These are phyloP conservation scores for Plasmodium adleri DNA, from an alignment of 169 alveolate genomes.

Conservation along the genomic window DNA sequence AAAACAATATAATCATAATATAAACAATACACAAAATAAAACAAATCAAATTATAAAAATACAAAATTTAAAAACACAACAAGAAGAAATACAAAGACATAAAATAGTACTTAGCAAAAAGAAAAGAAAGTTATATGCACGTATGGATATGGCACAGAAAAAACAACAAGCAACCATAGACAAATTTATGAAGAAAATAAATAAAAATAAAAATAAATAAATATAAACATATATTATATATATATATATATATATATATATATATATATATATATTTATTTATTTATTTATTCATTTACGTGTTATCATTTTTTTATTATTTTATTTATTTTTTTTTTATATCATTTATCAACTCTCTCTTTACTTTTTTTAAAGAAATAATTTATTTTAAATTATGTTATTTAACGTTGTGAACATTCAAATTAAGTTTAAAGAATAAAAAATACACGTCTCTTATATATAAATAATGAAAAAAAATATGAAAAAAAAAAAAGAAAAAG, in stretches of 20 bases:
- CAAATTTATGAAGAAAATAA: slow-evolving; percentile 34
- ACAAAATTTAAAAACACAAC: not conserved
- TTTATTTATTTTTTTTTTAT: not conserved
- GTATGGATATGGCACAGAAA: slow-evolving; percentile 38
- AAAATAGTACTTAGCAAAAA: slow-evolving; percentile 61
- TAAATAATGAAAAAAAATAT: too few relatives aligned
- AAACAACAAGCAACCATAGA: slow-evolving; percentile 29
- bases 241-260: not conserved
- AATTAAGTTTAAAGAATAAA: too few relatives aligned
- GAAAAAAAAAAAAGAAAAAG: too few relatives aligned
- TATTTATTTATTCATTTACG: not conserved
- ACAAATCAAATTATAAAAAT: not conserved
- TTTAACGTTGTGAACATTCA: too few relatives aligned
- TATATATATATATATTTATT: not conserved
- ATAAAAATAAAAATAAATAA: not conserved
- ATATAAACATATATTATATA: not conserved
- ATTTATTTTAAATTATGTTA: too few relatives aligned
- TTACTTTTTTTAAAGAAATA: not conserved
- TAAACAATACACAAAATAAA: not conserved
- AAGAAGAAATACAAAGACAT: slow-evolving; percentile 26
- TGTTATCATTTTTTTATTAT: not conserved
- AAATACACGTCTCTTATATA: too few relatives aligned
- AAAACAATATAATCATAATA: not conserved
- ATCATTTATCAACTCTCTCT: not conserved
- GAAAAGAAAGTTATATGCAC: slow-evolving; percentile 40